Base-by-base conservation (phyloP, 306 rosid genomes). In the Ochetophila trinervis region DNA sequence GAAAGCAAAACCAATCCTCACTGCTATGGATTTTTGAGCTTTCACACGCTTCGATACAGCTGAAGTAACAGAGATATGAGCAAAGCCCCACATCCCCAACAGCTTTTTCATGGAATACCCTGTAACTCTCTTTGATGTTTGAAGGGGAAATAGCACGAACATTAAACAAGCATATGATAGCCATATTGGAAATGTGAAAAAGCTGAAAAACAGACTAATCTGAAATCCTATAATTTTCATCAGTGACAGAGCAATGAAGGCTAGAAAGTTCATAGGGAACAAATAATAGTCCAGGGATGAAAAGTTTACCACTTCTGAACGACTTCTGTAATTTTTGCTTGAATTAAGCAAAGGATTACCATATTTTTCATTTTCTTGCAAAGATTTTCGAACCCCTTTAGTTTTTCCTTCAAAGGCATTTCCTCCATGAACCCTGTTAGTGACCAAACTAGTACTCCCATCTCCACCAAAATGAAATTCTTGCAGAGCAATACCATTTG, bases 91-190 rank as follows among this genome's bases (percentile, higher is more conserved):
- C 54, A 76, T 27, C 56, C 68, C 57, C 19, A 15, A 27, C 21
- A 59, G 51, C 20, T 27, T 49, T 57, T 52, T 69, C 63, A 63
- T 53, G 14, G 62, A 47, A 55, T 69, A 75, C 21, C 53, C 35
- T 69, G 22, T 62, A 21, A 68, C 22, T 27, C 15, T 32, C 8
- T 58, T 23, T 20, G 58, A 3, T 17, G 62, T 76, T 69, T 21
- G 76, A 27, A 69, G 22, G 5, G 80, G 76, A 22, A 71, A 63
- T 7, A 76, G 14, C 7, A 69, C 49, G 57, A 57, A 40, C 80
- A 58, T 76, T 52, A 69, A 57, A 19, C 24, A 21, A 30, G 69
- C 37, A 69, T 69, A 57, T 20, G 57, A 56, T 3, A 65, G 57
- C 67, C 67, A 45, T 20, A 76, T 27, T 27, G 80, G 80, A 53